Conservation (phyloP, 2,329 filamentous ascomycete genomes). For the Hymenotorrendiella dingleyae region DNA sequence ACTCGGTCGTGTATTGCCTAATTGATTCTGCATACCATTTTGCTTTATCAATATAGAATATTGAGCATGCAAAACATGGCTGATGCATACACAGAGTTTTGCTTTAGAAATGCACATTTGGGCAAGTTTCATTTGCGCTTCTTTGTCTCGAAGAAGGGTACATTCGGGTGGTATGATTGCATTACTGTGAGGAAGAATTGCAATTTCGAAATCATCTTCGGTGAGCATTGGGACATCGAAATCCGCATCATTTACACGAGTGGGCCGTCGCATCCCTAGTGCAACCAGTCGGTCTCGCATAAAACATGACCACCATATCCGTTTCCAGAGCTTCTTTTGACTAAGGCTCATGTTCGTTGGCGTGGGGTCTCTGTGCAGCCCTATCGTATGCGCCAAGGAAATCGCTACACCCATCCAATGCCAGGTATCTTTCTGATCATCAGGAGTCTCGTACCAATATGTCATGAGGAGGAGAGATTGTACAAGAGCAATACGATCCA, state of each 20-base stretch:
- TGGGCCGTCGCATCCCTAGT: slow-evolving; percentile 87
- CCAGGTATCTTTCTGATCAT: slow-evolving; percentile 97
- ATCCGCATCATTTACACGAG: slow-evolving; percentile 86
- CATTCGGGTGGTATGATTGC: slow-evolving; percentile 65
- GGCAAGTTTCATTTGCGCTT: slow-evolving; percentile 72
- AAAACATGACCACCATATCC: slow-evolving; percentile 97
- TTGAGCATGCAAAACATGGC: slow-evolving; percentile 81
- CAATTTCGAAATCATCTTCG: slow-evolving; percentile 77
- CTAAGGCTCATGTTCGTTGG: slow-evolving; percentile 68
- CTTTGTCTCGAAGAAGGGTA: slow-evolving; percentile 61
- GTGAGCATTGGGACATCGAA: slow-evolving; percentile 90
- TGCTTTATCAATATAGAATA: slow-evolving; percentile 87
- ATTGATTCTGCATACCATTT: slow-evolving; percentile 70
- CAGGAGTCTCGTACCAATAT: slow-evolving; percentile 95
- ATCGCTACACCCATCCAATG: slow-evolving; percentile 98
- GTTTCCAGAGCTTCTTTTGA: slow-evolving; percentile 82
- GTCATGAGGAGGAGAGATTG: slow-evolving; percentile 89
- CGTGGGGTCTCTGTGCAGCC: slow-evolving; percentile 78
- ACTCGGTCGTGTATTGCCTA: slow-evolving; percentile 60
- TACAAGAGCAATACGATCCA: slow-evolving; percentile 80
- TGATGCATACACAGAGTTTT: slow-evolving; percentile 83
- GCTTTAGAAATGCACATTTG: slow-evolving; percentile 89
- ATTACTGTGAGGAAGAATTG: slow-evolving; percentile 59
- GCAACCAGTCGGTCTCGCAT: slow-evolving; percentile 92
- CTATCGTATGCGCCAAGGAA: slow-evolving; percentile 88